Evolutionary conservation across 345 rosid species (phyloP), one percentile per base, ranked within the genome.

Genomic region (Melastoma malabathricum): DNA sequence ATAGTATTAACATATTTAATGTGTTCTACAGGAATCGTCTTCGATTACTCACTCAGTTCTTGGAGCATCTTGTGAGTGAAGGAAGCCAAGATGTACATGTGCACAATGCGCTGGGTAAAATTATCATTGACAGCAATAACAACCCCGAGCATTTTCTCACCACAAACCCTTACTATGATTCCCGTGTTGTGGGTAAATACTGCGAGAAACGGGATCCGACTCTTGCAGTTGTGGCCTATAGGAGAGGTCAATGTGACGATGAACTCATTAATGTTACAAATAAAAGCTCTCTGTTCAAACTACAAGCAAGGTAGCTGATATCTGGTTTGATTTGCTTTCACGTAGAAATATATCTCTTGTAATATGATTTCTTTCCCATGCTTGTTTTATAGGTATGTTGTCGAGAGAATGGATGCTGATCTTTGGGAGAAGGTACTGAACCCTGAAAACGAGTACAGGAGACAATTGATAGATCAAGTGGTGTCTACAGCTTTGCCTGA

Each of bases 201-300:
- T 92, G 99, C 63, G 99, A 93, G 80, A 93, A 93, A 66, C 99
- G 97, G 29, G 99, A 93, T 76, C 99, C 99, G 18, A 93, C 97
- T 8, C 78, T 93, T 43, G 99, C 99, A 41, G 99, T 88, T 57
- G 92, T 93, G 59, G 94, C 99, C 25, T 93, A 93, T 66, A 74
- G 95, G 52, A 79, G 99, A 70, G 99, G 99, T 47, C 95, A 87
- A 54, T 93, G 99, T 57, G 99, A 93, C 47, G 94, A 81, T 58
- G 99, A 93, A 68, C 99, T 93, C 49, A 77, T 93, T 60, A 84
- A 81, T 68, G 99, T 93, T 52, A 93, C 99, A 48, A 93, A 93
- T 68, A 93, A 81, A 74, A 93, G 78, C 70, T 93, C 99, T 43
- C 59, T 93, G 78, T 85, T 93, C 68, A 93, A 93, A 59, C 64